These are phyloP conservation scores for Arctium minus DNA, from an alignment of 129 eudicot genomes.

Conservation along the genomic window DNA sequence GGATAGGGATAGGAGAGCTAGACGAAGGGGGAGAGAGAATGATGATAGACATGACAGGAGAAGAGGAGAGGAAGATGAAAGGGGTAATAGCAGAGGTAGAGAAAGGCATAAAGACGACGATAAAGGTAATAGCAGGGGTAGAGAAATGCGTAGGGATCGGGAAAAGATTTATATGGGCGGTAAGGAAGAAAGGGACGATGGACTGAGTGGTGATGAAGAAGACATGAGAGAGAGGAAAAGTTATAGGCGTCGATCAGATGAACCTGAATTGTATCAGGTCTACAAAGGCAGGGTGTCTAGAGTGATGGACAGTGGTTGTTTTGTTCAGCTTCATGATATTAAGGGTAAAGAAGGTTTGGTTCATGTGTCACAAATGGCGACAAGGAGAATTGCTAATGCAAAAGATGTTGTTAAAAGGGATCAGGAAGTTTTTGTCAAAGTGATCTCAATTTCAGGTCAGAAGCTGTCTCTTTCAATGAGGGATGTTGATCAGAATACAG, in stretches of 20 bases:
- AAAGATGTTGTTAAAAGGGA: slow-evolving; percentile 73
- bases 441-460: slow-evolving; percentile 62
- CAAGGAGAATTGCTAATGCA: slow-evolving; percentile 60
- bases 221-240: slow-evolving; percentile 11
- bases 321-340: slow-evolving; percentile 65
- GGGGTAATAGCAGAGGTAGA: slow-evolving; percentile 12
- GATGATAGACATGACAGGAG: slow-evolving; percentile 22
- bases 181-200: background rate
- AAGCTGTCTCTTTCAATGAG: slow-evolving; percentile 81
- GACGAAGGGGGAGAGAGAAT: slow-evolving; percentile 23
- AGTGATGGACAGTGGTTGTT: slow-evolving; percentile 79
- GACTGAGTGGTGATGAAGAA: background rate
- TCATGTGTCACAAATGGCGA: slow-evolving; percentile 75
- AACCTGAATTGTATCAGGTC: slow-evolving; percentile 59
- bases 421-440: slow-evolving; percentile 81
- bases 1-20: slow-evolving; percentile 24
- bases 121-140: slow-evolving; percentile 16
- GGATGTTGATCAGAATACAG: slow-evolving; percentile 90
- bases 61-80: slow-evolving; percentile 15
- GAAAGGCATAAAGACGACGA: slow-evolving; percentile 7
- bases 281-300: slow-evolving; percentile 81
- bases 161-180: background rate
- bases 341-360: slow-evolving; percentile 80
- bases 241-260: slow-evolving; percentile 29
- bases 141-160: slow-evolving; percentile 9